These are phyloP conservation scores for Dactylellina parvicollis DNA, from an alignment of 2,329 filamentous ascomycete genomes.

Conservation along the genomic window DNA sequence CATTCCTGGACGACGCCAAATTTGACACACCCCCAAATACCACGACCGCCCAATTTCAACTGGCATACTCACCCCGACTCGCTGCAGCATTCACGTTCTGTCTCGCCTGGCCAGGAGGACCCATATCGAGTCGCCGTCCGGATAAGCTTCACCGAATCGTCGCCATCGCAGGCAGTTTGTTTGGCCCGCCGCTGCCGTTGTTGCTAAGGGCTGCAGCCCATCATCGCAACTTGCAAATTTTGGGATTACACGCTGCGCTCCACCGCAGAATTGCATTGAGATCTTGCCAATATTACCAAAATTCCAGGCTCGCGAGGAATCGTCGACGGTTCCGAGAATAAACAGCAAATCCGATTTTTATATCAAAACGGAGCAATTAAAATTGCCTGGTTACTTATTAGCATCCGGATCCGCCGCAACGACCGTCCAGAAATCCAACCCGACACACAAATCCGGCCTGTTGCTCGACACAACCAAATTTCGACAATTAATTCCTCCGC, in stretches of 20 bases:
- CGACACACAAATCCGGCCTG: slow-evolving; percentile 33
- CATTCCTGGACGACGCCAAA: slow-evolving; percentile 35
- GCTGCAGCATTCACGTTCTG: slow-evolving; percentile 32
- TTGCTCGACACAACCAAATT: slow-evolving; percentile 51
- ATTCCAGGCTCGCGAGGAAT: slow-evolving; percentile 16
- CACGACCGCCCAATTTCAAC: slow-evolving; percentile 11
- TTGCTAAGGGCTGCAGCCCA: slow-evolving; percentile 35
- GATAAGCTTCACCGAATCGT: neutral
- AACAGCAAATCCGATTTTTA: neutral
- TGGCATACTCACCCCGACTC: slow-evolving; percentile 1
- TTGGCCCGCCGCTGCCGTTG: too few relatives aligned
- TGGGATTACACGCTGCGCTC: neutral
- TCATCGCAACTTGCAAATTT: neutral
- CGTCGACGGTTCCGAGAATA: neutral
- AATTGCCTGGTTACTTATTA: slow-evolving; percentile 1
- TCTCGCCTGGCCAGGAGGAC: slow-evolving; percentile 1
- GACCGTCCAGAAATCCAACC: slow-evolving; percentile 11
- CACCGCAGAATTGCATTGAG: neutral
- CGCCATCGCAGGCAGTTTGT: neutral
- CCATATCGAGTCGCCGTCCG: neutral
- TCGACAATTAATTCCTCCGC: slow-evolving; percentile 6
- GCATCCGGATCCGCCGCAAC: slow-evolving; percentile 1
- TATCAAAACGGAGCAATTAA: neutral
- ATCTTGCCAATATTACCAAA: neutral
- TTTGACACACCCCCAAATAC: slow-evolving; percentile 23